A percentile compares a stretch with the other conserved stretches of the same genome.
Conservation (phyloP, 139 green algal species). For the Chlamydomonas sp. region DNA sequence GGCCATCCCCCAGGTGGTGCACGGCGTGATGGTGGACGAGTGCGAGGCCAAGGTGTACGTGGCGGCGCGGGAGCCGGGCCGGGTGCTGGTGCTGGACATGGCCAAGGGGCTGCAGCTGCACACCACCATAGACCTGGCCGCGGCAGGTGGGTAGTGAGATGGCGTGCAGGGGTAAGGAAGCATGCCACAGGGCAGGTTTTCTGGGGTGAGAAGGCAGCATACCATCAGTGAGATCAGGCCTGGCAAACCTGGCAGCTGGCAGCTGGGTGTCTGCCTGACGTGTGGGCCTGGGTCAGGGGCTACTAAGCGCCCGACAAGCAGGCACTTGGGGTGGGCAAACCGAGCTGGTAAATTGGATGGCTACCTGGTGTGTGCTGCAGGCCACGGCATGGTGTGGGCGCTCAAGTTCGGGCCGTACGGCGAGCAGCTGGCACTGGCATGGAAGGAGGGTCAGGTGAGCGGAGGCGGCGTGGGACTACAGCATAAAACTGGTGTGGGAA, state of each 20-base stretch:
- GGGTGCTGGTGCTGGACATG: conserved; percentile 44
- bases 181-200: no score
- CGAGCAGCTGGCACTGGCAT: conserved; percentile 70
- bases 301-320: no score
- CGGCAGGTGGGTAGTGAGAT: no score
- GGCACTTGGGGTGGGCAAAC: no score
- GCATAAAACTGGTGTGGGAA: no score
- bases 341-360: no score
- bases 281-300: no score
- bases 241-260: neutral
- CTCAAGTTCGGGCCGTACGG: conserved; percentile 76
- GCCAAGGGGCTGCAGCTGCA: conserved; percentile 8
- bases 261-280: no score
- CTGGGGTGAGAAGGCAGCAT: no score
- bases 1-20: conserved; percentile 46
- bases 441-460: conserved; percentile 52
- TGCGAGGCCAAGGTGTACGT: conserved; percentile 73
- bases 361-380: no score
- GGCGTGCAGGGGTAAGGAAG: no score
- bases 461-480: neutral
- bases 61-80: conserved; percentile 65
- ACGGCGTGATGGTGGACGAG: conserved; percentile 83
- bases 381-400: conserved; percentile 67
- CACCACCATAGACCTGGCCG: neutral
- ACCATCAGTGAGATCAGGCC: no score